phyloP scores from a whole-genome alignment of 371 early-diverging fungal genomes.

The Saksenaea oblongispora region DNA sequence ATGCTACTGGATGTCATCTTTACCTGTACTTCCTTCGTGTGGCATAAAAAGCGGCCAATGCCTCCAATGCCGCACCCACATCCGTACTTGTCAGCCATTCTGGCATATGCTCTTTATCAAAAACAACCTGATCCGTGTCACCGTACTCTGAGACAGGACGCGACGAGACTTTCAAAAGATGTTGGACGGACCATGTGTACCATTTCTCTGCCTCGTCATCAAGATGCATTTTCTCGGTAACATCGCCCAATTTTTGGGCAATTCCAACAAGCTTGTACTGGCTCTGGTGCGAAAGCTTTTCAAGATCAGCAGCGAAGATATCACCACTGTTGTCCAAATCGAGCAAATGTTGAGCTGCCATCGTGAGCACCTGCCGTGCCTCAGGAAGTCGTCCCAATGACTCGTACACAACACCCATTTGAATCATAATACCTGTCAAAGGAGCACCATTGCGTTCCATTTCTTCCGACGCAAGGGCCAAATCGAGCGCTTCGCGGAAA shows the following conservation, averaged over 20 bases:
- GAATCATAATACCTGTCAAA: slow-evolving; percentile 68
- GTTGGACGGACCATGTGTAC: slow-evolving; percentile 66
- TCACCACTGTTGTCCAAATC: slow-evolving; percentile 19
- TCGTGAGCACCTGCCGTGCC: slow-evolving; percentile 51
- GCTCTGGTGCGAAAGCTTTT: slow-evolving; percentile 12
- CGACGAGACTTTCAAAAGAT: slow-evolving; percentile 38
- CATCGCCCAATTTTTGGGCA: slow-evolving; percentile 65
- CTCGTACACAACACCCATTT: slow-evolving; percentile 54
- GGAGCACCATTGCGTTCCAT: slow-evolving; percentile 54
- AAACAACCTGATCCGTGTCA: slow-evolving; percentile 34
- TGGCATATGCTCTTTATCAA: slow-evolving; percentile 61
- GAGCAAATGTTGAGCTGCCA: slow-evolving; percentile 48
- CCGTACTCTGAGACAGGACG: slow-evolving; percentile 32
- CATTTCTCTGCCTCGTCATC: slow-evolving; percentile 63
- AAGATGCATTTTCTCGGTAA: slow-evolving; percentile 39
- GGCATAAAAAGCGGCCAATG: slow-evolving; percentile 60
- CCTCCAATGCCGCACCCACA: slow-evolving; percentile 59
- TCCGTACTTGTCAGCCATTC: slow-evolving; percentile 62
- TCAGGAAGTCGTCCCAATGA: slow-evolving; percentile 50
- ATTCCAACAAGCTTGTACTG: slow-evolving; percentile 57
- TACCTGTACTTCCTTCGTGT: slow-evolving; percentile 53
- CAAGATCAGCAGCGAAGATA: slow-evolving; percentile 16
- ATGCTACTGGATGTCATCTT: neutral
- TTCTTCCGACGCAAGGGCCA: slow-evolving; percentile 50
- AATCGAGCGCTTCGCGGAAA: slow-evolving; percentile 49